phyloP scores from a whole-genome alignment of 2,329 filamentous ascomycete species.

The Cercospora sojina region DNA sequence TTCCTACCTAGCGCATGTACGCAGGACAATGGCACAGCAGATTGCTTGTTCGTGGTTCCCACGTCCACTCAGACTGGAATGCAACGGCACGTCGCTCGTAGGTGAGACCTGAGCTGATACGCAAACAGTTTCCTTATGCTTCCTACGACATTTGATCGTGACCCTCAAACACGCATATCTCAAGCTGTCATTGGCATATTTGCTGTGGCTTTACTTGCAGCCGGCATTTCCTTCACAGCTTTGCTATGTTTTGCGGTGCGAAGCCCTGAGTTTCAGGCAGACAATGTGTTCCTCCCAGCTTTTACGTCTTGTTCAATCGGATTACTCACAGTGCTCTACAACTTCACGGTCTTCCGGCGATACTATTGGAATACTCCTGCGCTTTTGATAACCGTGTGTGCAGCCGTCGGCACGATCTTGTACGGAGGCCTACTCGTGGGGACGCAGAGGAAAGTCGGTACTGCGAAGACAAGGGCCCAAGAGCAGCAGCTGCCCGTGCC shows the following conservation, averaged over 20 bases:
- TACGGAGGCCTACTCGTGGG: conserved; percentile 47
- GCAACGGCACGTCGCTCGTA: neutral
- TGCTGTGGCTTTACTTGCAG: conserved; percentile 48
- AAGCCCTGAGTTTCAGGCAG: conserved; percentile 49
- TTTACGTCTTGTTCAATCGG: conserved; percentile 49
- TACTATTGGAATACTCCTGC: conserved; percentile 48
- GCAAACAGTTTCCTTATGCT: conserved; percentile 50
- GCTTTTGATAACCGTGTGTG: conserved; percentile 44
- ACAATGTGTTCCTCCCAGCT: conserved; percentile 48
- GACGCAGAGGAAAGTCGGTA: conserved; percentile 44
- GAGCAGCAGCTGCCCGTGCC: conserved; percentile 15
- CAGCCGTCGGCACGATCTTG: conserved; percentile 41
- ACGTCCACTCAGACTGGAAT: neutral
- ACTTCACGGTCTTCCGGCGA: conserved; percentile 44
- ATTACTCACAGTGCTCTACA: conserved; percentile 50
- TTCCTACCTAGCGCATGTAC: conserved; percentile 19
- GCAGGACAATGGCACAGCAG: neutral
- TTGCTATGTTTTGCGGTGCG: conserved; percentile 50
- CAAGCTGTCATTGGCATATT: conserved; percentile 46
- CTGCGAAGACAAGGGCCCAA: conserved; percentile 26
- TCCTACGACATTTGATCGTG: conserved; percentile 47
- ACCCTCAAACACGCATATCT: conserved; percentile 42
- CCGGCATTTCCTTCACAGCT: conserved; percentile 51
- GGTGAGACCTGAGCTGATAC: conserved; percentile 17
- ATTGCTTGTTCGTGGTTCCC: neutral